A percentile compares a stretch with the other conserved stretches of the same genome.
Evolutionary conservation across 805 yeast species (phyloP).

Genomic region (Candida chilensis): DNA sequence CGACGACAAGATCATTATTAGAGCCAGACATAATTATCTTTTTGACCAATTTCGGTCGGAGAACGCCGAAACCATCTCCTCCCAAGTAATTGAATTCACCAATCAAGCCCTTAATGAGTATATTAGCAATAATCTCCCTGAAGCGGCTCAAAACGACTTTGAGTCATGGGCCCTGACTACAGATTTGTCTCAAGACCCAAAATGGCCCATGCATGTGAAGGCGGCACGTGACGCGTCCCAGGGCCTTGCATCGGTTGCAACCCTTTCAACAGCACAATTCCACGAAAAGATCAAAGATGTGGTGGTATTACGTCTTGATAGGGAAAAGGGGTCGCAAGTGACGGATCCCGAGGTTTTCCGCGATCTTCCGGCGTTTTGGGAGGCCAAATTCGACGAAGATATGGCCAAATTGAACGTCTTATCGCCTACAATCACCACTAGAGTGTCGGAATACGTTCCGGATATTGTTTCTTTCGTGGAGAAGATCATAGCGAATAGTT

Average conservation of each 20-base stretch:
- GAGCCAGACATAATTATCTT: constrained; percentile 85
- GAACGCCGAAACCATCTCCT: constrained; percentile 15
- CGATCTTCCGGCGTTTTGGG: constrained; percentile 85
- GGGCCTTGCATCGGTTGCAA: constrained; percentile 24
- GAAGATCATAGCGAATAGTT: constrained; percentile 69
- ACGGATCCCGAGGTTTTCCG: constrained; percentile 81
- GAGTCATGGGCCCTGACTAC: constrained; percentile 39
- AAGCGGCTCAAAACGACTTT: constrained; percentile 25
- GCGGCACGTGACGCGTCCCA: constrained; percentile 47
- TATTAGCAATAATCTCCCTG: constrained; percentile 46
- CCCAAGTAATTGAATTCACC: constrained; percentile 26
- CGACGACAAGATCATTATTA: constrained; percentile 91
- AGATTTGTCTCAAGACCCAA: constrained; percentile 56
- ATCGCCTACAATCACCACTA: constrained; percentile 78
- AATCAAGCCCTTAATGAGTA: constrained; percentile 37
- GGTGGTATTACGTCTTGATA: constrained; percentile 64
- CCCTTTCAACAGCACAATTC: constrained; percentile 21
- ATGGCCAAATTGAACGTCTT: constrained; percentile 81
- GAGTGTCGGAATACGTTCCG: constrained; percentile 94
- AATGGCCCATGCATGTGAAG: constrained; percentile 73
- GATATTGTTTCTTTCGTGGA: constrained; percentile 79
- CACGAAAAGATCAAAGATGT: constrained; percentile 60
- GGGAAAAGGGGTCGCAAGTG: constrained; percentile 61
- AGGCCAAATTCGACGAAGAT: constrained; percentile 71
- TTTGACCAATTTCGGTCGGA: constrained; percentile 48